Evolutionary conservation across 1,284 basidiomycete genomes (phyloP), one percentile per base, ranked within the genome.

Genomic region (Tylopilus sp.): DNA sequence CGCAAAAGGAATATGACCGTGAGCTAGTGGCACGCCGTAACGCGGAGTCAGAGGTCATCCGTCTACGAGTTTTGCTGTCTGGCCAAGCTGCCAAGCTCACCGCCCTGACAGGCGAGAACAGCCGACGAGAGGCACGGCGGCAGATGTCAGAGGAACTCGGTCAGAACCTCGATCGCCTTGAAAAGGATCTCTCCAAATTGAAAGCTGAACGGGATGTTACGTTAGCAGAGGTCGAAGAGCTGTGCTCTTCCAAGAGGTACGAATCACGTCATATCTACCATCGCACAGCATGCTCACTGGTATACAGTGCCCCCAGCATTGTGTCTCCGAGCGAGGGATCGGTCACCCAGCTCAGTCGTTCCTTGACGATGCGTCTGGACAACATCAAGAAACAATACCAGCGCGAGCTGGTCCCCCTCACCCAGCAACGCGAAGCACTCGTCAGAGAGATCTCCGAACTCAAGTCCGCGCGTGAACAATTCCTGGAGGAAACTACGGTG

Each of bases 201-300:
- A 87, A 82, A 60, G 89, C 86, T 0, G 91, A 98, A 69, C 79
- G 96, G 19, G 96, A 98, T 60, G 81, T 98, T 71, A 82, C 89
- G 9, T 70, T 97, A 48, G 94, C 93, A 2, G 96, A 99, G 66
- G 84, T 97, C 18, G 94, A 96, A 62, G 92, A 97, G 70, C 76
- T 99, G 19, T 78, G 84, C 23, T 81, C 79, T 18, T 77, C 79
- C 1, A 88, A 83, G 69, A 80, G 77, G 90, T 89, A 59, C 59
- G 34, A 38, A 34, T 41, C 18, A 23, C 31, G 41, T 49, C 44
- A 41, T 28, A 43, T 43, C 54, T 35, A 44, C 29, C 3, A 26
- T 35, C 15, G 31, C 55, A 55, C 55, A 55, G 48, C 53, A 47
- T 55, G 51, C 54, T 67, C 56, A 50, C 49, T 37, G 33, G 57